Evolutionary conservation across 495 filamentous ascomycete genomes (phyloP), one percentile per base, ranked within the genome.

Genomic region (Penicillium salamii): DNA sequence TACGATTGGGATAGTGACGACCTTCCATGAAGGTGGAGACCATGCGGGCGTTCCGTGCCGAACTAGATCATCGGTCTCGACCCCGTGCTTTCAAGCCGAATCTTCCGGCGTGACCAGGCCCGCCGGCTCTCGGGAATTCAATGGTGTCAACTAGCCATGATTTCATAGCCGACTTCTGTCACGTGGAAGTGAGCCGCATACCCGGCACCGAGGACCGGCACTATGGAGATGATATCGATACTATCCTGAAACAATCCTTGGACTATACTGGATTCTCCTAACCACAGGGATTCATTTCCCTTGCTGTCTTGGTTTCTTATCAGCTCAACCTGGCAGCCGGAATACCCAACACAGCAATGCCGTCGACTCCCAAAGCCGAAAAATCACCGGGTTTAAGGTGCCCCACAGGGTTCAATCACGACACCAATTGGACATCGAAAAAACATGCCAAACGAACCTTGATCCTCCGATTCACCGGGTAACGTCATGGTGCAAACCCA

Each of bases 401-500:
- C n/a, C n/a, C n/a, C n/a, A n/a, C n/a, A n/a, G n/a, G n/a, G n/a
- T n/a, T n/a, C n/a, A n/a, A n/a, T n/a, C n/a, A n/a, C n/a, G n/a
- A n/a, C n/a, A n/a, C n/a, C n/a, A n/a, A n/a, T n/a, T n/a, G n/a
- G n/a, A n/a, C n/a, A n/a, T n/a, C n/a, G n/a, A n/a, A n/a, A n/a
- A n/a, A n/a, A 26, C 8, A 26, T 2, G 32, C 24, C 26, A 18
- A 19, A 37, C 18, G 42, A 44, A 44, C 17, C 19, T 18, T 32
- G 5, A 14, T 28, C 5, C 12, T 24, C 4, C 7, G 32, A 46
- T 46, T 29, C 26, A 46, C n/a, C 23, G 9, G 26, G 28, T 15
- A 40, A 48, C 46, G 46, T 48, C 46, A 48, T 48, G 1, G 12
- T 8, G n/a, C 15, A 29, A 47, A 21, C 34, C 11, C 26, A 32